Conservation (phyloP, 805 yeast genomes). For the Lipomyces mesembrius region DNA sequence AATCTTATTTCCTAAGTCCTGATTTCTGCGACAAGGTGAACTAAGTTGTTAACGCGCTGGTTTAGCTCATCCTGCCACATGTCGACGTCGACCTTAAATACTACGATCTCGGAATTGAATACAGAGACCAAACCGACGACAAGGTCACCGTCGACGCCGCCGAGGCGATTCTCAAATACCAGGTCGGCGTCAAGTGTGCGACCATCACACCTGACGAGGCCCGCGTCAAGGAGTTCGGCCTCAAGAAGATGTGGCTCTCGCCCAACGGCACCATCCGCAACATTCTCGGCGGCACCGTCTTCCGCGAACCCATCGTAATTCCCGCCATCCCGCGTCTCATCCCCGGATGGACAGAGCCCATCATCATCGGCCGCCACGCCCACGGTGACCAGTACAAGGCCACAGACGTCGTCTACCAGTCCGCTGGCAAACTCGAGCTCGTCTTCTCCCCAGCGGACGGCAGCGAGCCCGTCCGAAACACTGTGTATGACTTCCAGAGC, state of each 20-base stretch:
- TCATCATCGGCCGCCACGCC: constrained; percentile 96
- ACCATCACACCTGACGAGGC: constrained; percentile 99
- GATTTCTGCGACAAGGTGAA: too few relatives aligned
- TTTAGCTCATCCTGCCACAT: constrained; percentile 72
- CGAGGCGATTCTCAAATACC: constrained; percentile 81
- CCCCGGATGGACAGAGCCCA: constrained; percentile 93
- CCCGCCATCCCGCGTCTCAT: constrained; percentile 85
- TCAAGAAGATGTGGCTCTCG: constrained; percentile 96
- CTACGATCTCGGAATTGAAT: constrained; percentile 85
- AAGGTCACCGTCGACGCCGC: constrained; percentile 89
- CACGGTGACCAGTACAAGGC: constrained; percentile 97
- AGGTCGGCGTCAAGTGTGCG: constrained; percentile 96
- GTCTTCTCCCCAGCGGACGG: constrained; percentile 75
- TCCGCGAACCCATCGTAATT: constrained; percentile 94
- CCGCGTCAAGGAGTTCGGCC: constrained; percentile 84
- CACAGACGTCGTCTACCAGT: constrained; percentile 78
- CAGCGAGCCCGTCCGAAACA: constrained; percentile 56
- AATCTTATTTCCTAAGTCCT: not conserved
- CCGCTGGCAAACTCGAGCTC: constrained; percentile 77
- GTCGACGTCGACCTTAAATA: constrained; percentile 86
- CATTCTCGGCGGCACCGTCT: constrained; percentile 93
- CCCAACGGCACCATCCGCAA: constrained; percentile 98
- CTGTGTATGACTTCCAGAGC: constrained; percentile 69
- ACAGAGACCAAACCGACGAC: constrained; percentile 87
- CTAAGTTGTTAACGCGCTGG: not conserved